Percentiles rank a stretch among this genome's conserved stretches.
These are phyloP conservation scores for Colletotrichum eleusines DNA, from an alignment of 2,329 filamentous ascomycete genomes.

Conservation along the genomic window DNA sequence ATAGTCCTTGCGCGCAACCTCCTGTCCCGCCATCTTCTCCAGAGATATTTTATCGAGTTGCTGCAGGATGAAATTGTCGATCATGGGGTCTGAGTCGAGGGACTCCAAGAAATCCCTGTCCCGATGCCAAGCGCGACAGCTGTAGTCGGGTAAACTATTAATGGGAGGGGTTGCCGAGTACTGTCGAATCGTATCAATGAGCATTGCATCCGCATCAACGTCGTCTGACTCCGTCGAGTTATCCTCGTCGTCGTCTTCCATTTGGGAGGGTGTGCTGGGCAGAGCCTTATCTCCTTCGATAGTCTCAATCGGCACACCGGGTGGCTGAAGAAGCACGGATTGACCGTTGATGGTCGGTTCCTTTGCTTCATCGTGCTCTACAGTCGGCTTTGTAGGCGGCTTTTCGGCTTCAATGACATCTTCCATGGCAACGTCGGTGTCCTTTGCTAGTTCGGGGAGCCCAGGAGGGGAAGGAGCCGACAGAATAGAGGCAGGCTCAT, in stretches of 20 bases:
- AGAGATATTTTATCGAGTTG: conserved; percentile 58
- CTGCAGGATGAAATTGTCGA: conserved; percentile 61
- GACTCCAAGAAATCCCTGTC: conserved; percentile 60
- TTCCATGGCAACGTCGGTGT: conserved; percentile 43
- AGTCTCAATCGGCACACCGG: conserved; percentile 39
- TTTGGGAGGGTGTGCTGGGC: conserved; percentile 62
- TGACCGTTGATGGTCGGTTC: conserved; percentile 27
- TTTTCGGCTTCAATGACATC: conserved; percentile 44
- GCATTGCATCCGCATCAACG: conserved; percentile 61
- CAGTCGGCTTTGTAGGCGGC: conserved; percentile 43
- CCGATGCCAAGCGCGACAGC: conserved; percentile 60
- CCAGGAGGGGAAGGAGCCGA: conserved; percentile 21
- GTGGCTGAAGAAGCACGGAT: conserved; percentile 27
- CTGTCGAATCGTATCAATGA: conserved; percentile 62
- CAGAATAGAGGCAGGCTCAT: conserved; percentile 43
- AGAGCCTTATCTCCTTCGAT: conserved; percentile 46
- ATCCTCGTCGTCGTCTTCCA: conserved; percentile 61
- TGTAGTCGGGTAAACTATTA: conserved; percentile 64
- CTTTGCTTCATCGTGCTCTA: conserved; percentile 12
- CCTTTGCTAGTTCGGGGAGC: not conserved
- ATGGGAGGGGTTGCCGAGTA: conserved; percentile 67
- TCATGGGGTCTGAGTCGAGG: conserved; percentile 53
- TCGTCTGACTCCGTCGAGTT: conserved; percentile 68
- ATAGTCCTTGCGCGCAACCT: conserved; percentile 57
- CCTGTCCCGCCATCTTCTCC: conserved; percentile 54